Base-by-base conservation (phyloP, 148 eudicot genomes). In the Polygonum maritimum region DNA sequence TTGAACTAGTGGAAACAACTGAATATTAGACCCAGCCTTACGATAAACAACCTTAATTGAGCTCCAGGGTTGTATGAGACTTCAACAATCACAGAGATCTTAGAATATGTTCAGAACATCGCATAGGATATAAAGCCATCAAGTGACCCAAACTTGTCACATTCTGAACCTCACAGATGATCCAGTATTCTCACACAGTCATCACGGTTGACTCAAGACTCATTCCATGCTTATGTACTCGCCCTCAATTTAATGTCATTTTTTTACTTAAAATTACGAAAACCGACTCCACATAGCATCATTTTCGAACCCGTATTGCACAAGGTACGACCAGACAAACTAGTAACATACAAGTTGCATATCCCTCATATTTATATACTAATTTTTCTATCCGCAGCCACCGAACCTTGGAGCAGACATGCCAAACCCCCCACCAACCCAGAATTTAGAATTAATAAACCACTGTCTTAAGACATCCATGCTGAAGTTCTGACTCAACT, bases 321-420 rank as follows among this genome's bases (percentile, higher is more conserved):
- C 71, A 67, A 35, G 19, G 71, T 67, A 45, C 21, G 14, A 67
- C 71, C 71, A 36, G 44, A 67, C 71, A 63, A 31, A 63, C n/a
- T 31, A 13, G 6, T 57, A 19, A 18, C 63, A 22, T 13, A 36
- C 69, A 60, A 7, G 38, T 60, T 60, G 26, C 69, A 67, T 67
- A 67, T 67, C 40, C 71, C 3, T 67, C 36, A 10, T 26, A 60
- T 12, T 60, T 26, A 60, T 60, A 22, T 60, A 60, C 26, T 60
- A 7, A 60, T 67, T 36, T 36, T 15, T 16, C 71, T 15, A 65
- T 44, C 5, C 35, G 19, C n/a, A 67, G 45, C 71, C 35, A 35
- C 35, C 71, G 36, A 36, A 36, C 16, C 19, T 67, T 35, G 21
- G 38, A 67, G 71, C 41, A 67, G 71, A 6, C 44, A 67, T 67